Evolutionary conservation across 148 eudicot species (phyloP).

Genomic region (Rhododendron griersonianum): DNA sequence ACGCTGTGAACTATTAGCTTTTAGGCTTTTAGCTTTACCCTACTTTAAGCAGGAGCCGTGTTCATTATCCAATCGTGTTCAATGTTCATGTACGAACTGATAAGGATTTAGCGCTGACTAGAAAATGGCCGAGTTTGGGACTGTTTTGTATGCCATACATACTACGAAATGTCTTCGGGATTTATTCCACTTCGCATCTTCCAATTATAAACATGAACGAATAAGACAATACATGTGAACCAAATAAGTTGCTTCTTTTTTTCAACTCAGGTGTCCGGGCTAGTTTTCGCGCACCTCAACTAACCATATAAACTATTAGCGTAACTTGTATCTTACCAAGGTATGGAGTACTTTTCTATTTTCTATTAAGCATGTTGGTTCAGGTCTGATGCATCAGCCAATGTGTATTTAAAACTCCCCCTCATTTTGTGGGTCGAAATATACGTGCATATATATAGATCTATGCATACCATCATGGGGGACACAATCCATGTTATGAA

Average conservation of each 20-base stretch:
- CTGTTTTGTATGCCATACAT: background rate
- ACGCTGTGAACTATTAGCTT: no score
- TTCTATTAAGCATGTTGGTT: background rate
- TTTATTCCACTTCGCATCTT: background rate
- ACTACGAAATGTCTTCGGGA: background rate
- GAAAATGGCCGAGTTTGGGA: background rate
- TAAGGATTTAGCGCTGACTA: background rate
- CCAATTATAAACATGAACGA: background rate
- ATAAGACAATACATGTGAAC: background rate
- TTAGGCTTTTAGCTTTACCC: no score
- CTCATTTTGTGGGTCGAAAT: background rate
- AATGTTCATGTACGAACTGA: background rate
- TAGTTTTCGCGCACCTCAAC: accelerated
- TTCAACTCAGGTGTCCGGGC: no score
- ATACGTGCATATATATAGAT: background rate
- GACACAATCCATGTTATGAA: background rate
- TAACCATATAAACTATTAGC: background rate
- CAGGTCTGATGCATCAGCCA: background rate
- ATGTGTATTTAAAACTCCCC: background rate
- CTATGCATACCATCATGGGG: background rate
- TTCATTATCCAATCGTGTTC: background rate
- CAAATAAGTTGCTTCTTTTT: background rate
- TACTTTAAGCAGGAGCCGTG: background rate
- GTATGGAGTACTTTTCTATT: background rate
- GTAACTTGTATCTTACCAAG: background rate